phyloP scores from a whole-genome alignment of 2,329 filamentous ascomycete species.

The Aureobasidium sp. region DNA sequence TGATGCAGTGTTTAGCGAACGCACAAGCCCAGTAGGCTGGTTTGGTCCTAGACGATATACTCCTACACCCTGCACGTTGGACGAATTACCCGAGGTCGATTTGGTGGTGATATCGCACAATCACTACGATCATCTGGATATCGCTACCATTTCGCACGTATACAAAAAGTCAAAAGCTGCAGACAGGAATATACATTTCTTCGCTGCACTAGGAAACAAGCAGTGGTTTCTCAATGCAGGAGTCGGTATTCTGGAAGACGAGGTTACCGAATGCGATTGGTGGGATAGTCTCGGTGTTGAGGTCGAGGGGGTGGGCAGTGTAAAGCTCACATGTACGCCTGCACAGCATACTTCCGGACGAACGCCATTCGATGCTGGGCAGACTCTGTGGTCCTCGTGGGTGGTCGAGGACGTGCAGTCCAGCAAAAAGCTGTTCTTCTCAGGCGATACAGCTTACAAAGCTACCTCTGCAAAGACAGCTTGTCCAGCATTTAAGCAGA shows the following conservation, averaged over 20 bases:
- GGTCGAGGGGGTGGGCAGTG: slow-evolving; percentile 26
- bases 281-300: slow-evolving; percentile 35
- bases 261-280: slow-evolving; percentile 42
- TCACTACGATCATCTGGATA: slow-evolving; percentile 49
- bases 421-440: slow-evolving; percentile 35
- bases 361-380: slow-evolving; percentile 29
- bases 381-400: slow-evolving; percentile 42
- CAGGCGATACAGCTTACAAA: slow-evolving; percentile 43
- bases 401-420: slow-evolving; percentile 25
- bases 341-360: slow-evolving; percentile 40
- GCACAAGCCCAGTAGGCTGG: slow-evolving; percentile 38
- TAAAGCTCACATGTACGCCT: slow-evolving; percentile 37
- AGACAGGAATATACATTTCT: slow-evolving; percentile 28
- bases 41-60: slow-evolving; percentile 45
- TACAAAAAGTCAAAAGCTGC: slow-evolving; percentile 28
- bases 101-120: slow-evolving; percentile 46
- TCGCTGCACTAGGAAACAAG: slow-evolving; percentile 34
- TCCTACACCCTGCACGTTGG: slow-evolving; percentile 40
- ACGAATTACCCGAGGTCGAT: slow-evolving; percentile 44
- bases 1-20: slow-evolving; percentile 45
- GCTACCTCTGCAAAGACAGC: slow-evolving; percentile 28
- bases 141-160: slow-evolving; percentile 34
- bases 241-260: slow-evolving; percentile 29
- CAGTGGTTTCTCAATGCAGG: slow-evolving; percentile 27
- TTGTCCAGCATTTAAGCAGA: slow-evolving; percentile 41